Conservation (phyloP, 2,329 filamentous ascomycete species). For the Xylariaceae sp. region DNA sequence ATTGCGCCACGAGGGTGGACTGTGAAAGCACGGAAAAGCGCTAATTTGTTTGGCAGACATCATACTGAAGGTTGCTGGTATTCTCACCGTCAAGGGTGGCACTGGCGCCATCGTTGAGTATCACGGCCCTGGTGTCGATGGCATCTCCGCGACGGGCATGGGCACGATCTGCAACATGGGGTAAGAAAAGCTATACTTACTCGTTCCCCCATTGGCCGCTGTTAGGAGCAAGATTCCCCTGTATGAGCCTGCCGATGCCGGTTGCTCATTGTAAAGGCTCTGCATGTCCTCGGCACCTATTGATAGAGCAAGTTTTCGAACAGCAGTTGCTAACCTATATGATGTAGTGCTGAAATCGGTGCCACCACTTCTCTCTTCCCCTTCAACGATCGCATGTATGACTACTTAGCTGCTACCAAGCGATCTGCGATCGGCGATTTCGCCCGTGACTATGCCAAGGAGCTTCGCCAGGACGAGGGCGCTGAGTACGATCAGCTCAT, state of each 20-base stretch:
- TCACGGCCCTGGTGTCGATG: constrained; percentile 71
- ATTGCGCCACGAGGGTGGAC: neutral
- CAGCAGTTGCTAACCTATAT: constrained; percentile 25
- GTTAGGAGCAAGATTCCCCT: no score
- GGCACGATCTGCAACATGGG: constrained; percentile 77
- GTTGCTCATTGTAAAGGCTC: neutral
- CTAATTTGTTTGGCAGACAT: constrained; percentile 66
- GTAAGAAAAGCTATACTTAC: constrained; percentile 9
- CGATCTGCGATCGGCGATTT: constrained; percentile 90
- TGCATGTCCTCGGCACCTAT: no score
- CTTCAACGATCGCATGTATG: constrained; percentile 97
- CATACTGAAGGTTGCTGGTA: constrained; percentile 95
- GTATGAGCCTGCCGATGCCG: no score
- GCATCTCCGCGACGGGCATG: constrained; percentile 83
- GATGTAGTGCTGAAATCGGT: constrained; percentile 67
- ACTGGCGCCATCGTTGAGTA: constrained; percentile 91
- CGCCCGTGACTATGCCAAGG: constrained; percentile 80
- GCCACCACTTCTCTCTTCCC: constrained; percentile 95
- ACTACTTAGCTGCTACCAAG: constrained; percentile 93
- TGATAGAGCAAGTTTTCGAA: no score
- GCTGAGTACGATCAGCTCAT: constrained; percentile 95
- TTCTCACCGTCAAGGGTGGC: constrained; percentile 96
- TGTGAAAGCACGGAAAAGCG: neutral
- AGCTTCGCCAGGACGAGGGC: constrained; percentile 86
- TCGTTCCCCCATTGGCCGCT: constrained; percentile 28